These are phyloP conservation scores for Wickerhamomyces ciferrii DNA, from an alignment of 805 yeast genomes.

Conservation along the genomic window DNA sequence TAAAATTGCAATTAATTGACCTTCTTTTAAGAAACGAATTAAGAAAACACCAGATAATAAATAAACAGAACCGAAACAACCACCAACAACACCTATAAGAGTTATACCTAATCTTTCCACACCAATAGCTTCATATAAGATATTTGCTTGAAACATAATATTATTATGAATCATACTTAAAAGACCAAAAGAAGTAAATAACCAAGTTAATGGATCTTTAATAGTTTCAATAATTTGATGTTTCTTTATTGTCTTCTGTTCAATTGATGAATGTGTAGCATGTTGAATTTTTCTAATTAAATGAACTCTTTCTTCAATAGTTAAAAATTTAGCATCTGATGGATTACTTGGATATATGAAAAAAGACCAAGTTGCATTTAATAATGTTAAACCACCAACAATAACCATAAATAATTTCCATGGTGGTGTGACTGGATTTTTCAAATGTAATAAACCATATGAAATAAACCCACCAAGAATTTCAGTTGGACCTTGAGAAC, in stretches of 20 bases:
- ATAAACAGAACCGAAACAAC: conserved; percentile 13
- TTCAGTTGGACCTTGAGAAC: conserved; percentile 29
- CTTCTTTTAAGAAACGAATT: conserved; percentile 22
- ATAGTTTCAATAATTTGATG: conserved; percentile 34
- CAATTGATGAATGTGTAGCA: conserved; percentile 29
- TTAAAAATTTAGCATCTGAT: conserved; percentile 32
- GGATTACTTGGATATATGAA: conserved; percentile 45
- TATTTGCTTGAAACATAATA: conserved; percentile 37
- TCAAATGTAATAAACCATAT: conserved; percentile 11
- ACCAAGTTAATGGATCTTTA: conserved; percentile 33
- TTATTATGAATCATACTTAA: conserved; percentile 40
- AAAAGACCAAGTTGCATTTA: conserved; percentile 19
- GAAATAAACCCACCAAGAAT: conserved; percentile 35
- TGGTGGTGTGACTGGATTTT: conserved; percentile 11
- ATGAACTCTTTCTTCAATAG: conserved; percentile 34
- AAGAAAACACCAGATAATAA: conserved; percentile 25
- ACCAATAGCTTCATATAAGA: conserved; percentile 33
- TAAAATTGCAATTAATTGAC: conserved; percentile 18
- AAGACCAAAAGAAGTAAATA: conserved; percentile 26
- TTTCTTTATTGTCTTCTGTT: conserved; percentile 33
- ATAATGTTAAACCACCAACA: conserved; percentile 39
- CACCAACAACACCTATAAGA: conserved; percentile 36
- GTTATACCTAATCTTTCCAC: conserved; percentile 33
- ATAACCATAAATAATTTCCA: conserved; percentile 45
- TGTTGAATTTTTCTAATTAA: conserved; percentile 30